These are phyloP conservation scores for Phytopythium boreale DNA, from an alignment of 352 stramenopile genomes.

Conservation along the genomic window DNA sequence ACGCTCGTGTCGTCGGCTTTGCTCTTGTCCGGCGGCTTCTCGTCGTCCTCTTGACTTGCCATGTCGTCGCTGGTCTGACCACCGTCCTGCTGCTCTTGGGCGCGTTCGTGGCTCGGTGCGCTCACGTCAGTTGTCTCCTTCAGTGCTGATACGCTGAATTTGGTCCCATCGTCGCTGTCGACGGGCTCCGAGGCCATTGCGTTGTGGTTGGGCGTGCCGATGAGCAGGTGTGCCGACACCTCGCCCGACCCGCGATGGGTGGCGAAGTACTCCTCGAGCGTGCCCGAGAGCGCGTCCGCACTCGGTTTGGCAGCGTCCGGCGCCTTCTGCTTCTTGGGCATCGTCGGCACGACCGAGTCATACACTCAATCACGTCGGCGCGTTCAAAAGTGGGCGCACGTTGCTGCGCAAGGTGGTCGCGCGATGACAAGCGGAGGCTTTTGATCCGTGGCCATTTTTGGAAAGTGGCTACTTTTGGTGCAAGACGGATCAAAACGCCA, in stretches of 20 bases:
- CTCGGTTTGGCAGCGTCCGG: neutral
- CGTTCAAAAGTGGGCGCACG: neutral
- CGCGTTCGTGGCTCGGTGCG: conserved; percentile 1
- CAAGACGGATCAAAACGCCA: neutral
- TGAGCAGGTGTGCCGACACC: conserved; percentile 62
- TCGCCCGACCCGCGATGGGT: conserved; percentile 21
- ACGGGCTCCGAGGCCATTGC: conserved; percentile 48
- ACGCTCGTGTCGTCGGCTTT: conserved; percentile 20
- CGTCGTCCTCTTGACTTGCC: conserved; percentile 1
- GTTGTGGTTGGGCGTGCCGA: conserved; percentile 39
- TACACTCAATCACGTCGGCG: neutral
- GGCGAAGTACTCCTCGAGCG: conserved; percentile 33
- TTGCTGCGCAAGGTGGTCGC: neutral
- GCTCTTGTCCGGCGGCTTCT: conserved; percentile 4
- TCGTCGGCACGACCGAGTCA: neutral
- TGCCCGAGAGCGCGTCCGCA: conserved; percentile 9
- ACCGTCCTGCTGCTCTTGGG: conserved; percentile 33
- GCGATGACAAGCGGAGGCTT: neutral
- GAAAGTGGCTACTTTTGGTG: neutral
- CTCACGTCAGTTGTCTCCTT: conserved; percentile 20
- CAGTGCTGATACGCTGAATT: conserved; percentile 4
- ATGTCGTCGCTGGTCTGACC: conserved; percentile 20
- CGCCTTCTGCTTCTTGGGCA: conserved; percentile 3
- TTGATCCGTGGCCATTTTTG: neutral
- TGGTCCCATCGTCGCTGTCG: conserved; percentile 4